A percentile compares a stretch with the other conserved stretches of the same genome.
Evolutionary conservation across 2,329 filamentous ascomycete species (phyloP).

Genomic region (Aspergillus sp.): DNA sequence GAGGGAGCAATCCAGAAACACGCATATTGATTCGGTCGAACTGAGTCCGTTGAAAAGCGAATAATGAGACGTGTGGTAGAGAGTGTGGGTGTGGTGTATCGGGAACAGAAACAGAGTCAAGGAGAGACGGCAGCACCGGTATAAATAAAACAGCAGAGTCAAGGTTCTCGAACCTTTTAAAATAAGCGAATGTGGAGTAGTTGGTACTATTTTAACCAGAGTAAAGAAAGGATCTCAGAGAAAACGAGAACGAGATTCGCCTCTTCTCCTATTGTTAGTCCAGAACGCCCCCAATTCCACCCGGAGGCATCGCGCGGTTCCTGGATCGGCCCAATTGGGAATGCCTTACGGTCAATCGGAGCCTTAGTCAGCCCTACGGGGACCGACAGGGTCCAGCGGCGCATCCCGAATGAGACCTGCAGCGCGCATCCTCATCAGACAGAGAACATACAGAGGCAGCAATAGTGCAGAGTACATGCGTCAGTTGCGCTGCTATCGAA

Average conservation of each 20-base stretch:
- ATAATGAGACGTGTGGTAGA: not conserved
- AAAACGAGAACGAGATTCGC: too few relatives aligned
- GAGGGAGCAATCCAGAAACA: slow-evolving; percentile 32
- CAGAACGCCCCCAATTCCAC: not conserved
- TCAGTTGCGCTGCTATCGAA: too few relatives aligned
- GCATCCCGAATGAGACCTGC: not conserved
- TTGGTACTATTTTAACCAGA: too few relatives aligned
- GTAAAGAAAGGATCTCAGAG: too few relatives aligned
- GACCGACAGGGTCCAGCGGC: not conserved
- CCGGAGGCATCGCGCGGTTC: not conserved
- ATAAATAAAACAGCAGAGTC: too few relatives aligned
- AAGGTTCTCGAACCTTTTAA: too few relatives aligned
- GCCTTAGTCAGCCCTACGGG: not conserved
- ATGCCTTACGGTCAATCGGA: too few relatives aligned
- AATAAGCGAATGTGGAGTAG: too few relatives aligned
- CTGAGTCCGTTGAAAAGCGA: not conserved
- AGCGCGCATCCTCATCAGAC: not conserved
- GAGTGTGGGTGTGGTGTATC: not conserved
- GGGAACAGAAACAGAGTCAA: not conserved
- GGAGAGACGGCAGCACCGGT: not conserved
- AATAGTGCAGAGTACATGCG: too few relatives aligned
- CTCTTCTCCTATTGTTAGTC: not conserved
- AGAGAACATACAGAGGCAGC: too few relatives aligned
- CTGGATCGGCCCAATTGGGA: not conserved
- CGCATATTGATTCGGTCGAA: slow-evolving; percentile 32